Percentiles rank a stretch among this genome's conserved stretches.
phyloP scores from a whole-genome alignment of 1,284 basidiomycete species.

The Cerioporus squamosus region DNA sequence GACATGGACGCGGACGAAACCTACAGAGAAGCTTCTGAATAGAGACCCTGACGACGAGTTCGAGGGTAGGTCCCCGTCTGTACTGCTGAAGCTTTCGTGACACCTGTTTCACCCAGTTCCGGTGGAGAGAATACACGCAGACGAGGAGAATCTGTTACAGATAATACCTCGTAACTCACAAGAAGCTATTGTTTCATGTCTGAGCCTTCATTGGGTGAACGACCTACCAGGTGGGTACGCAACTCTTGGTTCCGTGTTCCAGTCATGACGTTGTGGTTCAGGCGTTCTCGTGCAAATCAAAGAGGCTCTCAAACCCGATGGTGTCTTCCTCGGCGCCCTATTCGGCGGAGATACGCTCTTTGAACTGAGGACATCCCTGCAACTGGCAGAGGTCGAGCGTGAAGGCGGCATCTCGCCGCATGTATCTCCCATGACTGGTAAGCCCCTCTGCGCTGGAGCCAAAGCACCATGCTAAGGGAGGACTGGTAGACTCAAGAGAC shows the following conservation, averaged over 20 bases:
- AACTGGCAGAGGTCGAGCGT: slow-evolving; percentile 93
- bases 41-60: slow-evolving; percentile 79
- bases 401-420: slow-evolving; percentile 96
- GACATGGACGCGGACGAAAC: background rate
- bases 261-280: slow-evolving; percentile 30
- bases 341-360: slow-evolving; percentile 97
- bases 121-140: slow-evolving; percentile 71
- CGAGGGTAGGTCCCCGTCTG: slow-evolving; percentile 59
- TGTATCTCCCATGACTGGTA: slow-evolving; percentile 97
- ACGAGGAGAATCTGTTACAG: slow-evolving; percentile 78
- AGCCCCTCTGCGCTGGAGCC: background rate
- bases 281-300: slow-evolving; percentile 91
- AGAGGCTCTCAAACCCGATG: slow-evolving; percentile 88
- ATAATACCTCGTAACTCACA: slow-evolving; percentile 75
- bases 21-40: slow-evolving; percentile 62
- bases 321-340: slow-evolving; percentile 93
- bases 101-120: slow-evolving; percentile 53
- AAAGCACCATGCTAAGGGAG: background rate
- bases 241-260: background rate
- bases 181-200: slow-evolving; percentile 91
- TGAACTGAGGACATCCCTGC: slow-evolving; percentile 89
- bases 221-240: slow-evolving; percentile 85
- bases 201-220: slow-evolving; percentile 97
- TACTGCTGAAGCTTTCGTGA: background rate
- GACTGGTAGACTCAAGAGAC: slow-evolving; percentile 79